A percentile compares a stretch with the other conserved stretches of the same genome.
Evolutionary conservation across 768 basidiomycete genomes (phyloP).

Genomic region (Leccinum boreale): DNA sequence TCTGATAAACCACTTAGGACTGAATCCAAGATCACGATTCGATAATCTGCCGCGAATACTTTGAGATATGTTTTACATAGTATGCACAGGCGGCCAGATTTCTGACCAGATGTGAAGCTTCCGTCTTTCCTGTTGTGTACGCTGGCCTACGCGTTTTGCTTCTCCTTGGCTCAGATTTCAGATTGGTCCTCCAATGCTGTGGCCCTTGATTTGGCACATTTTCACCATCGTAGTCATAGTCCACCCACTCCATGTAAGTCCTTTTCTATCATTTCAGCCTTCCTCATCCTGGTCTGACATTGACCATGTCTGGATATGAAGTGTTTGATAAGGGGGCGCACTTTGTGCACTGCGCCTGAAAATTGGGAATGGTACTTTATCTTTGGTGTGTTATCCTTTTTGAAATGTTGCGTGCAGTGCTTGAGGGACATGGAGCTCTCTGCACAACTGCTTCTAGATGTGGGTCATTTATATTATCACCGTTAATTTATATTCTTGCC

Average conservation of each 20-base stretch:
- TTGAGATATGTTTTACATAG: conserved; percentile 46
- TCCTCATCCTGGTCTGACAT: background rate
- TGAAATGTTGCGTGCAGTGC: no score
- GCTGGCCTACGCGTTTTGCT: conserved; percentile 78
- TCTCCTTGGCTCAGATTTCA: conserved; percentile 64
- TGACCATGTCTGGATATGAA: conserved; percentile 37
- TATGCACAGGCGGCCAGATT: background rate
- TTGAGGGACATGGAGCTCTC: no score
- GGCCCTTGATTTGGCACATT: conserved; percentile 40
- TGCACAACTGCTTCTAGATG: no score
- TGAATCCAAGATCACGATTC: conserved; percentile 66
- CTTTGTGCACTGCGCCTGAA: no score
- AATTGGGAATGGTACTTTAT: no score
- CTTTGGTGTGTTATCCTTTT: no score
- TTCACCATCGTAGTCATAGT: conserved; percentile 57
- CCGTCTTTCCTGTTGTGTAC: conserved; percentile 72
- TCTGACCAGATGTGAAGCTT: conserved; percentile 43
- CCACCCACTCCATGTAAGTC: conserved; percentile 68
- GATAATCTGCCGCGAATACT: conserved; percentile 70
- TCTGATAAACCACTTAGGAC: conserved; percentile 40
- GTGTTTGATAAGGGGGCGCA: no score
- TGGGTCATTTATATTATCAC: no score
- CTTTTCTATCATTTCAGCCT: background rate
- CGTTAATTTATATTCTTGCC: no score
- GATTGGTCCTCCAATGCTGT: conserved; percentile 52